A percentile compares a stretch with the other conserved stretches of the same genome.
These are phyloP conservation scores for Zygosaccharomyces rouxii DNA, from an alignment of 805 yeast genomes.

Conservation along the genomic window DNA sequence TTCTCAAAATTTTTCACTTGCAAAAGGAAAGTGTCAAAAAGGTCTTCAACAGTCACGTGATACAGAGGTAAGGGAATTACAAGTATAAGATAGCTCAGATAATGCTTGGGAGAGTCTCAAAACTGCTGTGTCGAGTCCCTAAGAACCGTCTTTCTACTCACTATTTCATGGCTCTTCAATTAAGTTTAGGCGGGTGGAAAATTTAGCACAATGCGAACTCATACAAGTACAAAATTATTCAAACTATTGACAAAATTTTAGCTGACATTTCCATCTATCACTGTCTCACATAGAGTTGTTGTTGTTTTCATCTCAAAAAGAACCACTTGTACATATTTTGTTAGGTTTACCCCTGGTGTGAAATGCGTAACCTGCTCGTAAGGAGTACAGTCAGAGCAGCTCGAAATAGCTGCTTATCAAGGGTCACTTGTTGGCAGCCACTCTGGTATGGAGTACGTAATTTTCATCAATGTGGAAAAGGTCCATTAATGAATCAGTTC, in stretches of 20 bases:
- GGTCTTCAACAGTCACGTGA: conserved; percentile 3
- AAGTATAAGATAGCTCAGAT: not conserved
- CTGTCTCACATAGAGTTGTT: not conserved
- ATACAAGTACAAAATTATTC: not conserved
- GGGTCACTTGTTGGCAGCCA: not conserved
- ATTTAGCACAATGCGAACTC: conserved; percentile 4
- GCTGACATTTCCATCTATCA: not conserved
- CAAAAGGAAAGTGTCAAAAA: not conserved
- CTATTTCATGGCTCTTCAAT: not conserved
- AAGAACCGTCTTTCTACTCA: not conserved
- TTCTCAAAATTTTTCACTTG: conserved; percentile 24
- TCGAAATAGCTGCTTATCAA: not conserved
- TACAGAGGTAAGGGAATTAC: not conserved
- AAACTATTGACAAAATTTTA: not conserved
- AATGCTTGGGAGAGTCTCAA: not conserved
- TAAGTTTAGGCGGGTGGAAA: not conserved
- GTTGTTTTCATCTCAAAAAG: not conserved
- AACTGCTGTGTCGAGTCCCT: not conserved
- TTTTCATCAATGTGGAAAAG: conserved; percentile 5
- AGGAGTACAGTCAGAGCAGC: not conserved
- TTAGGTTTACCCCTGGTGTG: not conserved
- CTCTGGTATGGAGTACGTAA: not conserved
- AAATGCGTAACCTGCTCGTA: not conserved
- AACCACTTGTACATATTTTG: not conserved
- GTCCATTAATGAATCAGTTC: conserved; percentile 1